Percentiles rank a stretch among this genome's conserved stretches.
Conservation (phyloP, 805 yeast genomes). For the Cephaloascus fragrans region DNA sequence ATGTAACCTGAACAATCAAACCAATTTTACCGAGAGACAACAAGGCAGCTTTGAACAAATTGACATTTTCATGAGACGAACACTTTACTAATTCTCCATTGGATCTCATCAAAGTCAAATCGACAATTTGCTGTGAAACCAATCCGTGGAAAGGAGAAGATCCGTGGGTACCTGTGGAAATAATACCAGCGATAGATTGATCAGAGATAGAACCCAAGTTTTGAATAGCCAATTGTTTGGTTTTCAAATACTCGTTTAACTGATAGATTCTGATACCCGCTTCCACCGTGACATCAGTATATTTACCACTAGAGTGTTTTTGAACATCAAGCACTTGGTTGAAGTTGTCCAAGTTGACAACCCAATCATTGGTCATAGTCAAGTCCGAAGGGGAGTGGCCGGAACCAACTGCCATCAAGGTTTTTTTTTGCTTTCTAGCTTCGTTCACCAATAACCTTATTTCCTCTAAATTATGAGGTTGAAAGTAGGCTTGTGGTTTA, state of each 20-base stretch:
- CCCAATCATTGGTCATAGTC: constrained; percentile 84
- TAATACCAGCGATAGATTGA: constrained; percentile 91
- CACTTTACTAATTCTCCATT: constrained; percentile 63
- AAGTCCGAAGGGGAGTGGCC: constrained; percentile 93
- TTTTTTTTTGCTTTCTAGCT: constrained; percentile 51
- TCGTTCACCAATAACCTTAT: constrained; percentile 53
- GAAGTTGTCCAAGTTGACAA: constrained; percentile 75
- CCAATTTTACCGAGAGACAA: constrained; percentile 90
- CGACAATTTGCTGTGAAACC: constrained; percentile 79
- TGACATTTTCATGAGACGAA: constrained; percentile 52
- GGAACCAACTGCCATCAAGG: constrained; percentile 80
- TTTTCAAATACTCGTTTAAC: constrained; percentile 56
- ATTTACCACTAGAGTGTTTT: constrained; percentile 48
- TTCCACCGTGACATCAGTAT: constrained; percentile 87
- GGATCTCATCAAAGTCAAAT: constrained; percentile 65
- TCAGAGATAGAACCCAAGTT: constrained; percentile 90
- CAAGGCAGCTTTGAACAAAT: constrained; percentile 71
- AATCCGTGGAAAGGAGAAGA: constrained; percentile 89
- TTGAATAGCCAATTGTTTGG: constrained; percentile 70
- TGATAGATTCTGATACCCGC: constrained; percentile 81
- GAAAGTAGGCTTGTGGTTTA: constrained; percentile 68
- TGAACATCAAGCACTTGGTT: constrained; percentile 40
- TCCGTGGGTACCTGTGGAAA: constrained; percentile 96
- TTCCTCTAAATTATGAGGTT: constrained; percentile 66
- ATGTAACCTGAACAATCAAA: constrained; percentile 73